Evolutionary conservation across 2,329 filamentous ascomycete genomes (phyloP), one percentile per base, ranked within the genome.

Genomic region (Diaporthe sp.): DNA sequence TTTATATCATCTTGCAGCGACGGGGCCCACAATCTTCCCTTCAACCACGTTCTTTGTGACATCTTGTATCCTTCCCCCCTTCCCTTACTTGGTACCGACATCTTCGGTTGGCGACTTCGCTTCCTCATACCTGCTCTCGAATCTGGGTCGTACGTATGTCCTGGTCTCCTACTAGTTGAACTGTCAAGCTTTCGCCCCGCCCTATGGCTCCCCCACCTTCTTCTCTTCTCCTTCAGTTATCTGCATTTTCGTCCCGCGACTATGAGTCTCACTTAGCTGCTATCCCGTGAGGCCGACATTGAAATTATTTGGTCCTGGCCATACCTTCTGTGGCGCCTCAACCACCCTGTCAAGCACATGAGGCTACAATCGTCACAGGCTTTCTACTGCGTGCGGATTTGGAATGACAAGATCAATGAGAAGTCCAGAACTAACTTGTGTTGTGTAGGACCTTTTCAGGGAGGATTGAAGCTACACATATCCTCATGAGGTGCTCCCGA

Each of bases 101-200:
- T 17, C 30, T 17, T 59, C 25, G 47, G 32, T 44, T 63, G 56
- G 56, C 56, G 17, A 39, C 22, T 51, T 53, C 70, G 27, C 27
- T 42, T n/a, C 22, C 56, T 55, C 32, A n/a, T 30, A 39, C 27
- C 27, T 55, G 59, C 58, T 32, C 44, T 63, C 56, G 13, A 53
- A 44, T 47, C 19, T 63, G 70, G 44, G 47, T 55, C 30, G 56
- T 63, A 63, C 32, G 70, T 68, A 68, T 15, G 47, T 53, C 47
- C 58, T 30, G 37, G 19, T 71, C 19, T 51, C 35, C 51, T 42
- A n/a, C 19, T 8, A 25, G 30, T 30, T 17, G 44, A 53, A 13
- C 63, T 42, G 8, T 32, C 35, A 19, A 35, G 19, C n/a, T 37
- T 22, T 63, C 25, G 25, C 19, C 37, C 42, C 68, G n/a, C 51